phyloP scores from a whole-genome alignment of 495 filamentous ascomycete species.

The Lichenothelia convexa region DNA sequence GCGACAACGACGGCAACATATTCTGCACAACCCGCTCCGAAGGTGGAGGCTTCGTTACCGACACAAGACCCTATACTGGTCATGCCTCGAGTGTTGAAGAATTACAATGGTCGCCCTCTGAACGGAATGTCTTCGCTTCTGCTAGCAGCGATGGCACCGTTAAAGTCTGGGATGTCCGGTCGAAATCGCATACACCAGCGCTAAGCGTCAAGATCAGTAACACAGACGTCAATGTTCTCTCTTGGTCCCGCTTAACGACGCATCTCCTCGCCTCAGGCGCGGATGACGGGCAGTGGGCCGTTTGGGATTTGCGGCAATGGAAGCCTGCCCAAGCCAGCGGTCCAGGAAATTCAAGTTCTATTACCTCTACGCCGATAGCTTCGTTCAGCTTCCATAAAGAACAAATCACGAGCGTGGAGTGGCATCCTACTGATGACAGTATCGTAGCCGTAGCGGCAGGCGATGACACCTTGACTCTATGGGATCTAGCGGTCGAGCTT shows the following conservation, averaged over 20 bases:
- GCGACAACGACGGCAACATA: slow-evolving; percentile 78
- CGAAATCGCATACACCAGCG: slow-evolving; percentile 67
- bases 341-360: slow-evolving; percentile 18
- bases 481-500: slow-evolving; percentile 91
- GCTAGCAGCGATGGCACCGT: slow-evolving; percentile 86
- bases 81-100: slow-evolving; percentile 82
- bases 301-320: slow-evolving; percentile 93
- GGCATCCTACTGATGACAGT: slow-evolving; percentile 92
- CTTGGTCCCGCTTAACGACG: slow-evolving; percentile 70
- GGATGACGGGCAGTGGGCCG: slow-evolving; percentile 85
- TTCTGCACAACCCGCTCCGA: slow-evolving; percentile 71
- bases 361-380: slow-evolving; percentile 55
- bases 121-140: slow-evolving; percentile 81
- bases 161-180: slow-evolving; percentile 86
- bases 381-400: slow-evolving; percentile 88
- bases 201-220: slow-evolving; percentile 69
- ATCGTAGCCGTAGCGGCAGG: slow-evolving; percentile 83
- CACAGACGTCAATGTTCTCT: slow-evolving; percentile 87
- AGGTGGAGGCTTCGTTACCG: slow-evolving; percentile 72
- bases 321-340: slow-evolving; percentile 34
- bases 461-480: slow-evolving; percentile 84
- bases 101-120: slow-evolving; percentile 85
- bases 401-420: slow-evolving; percentile 89
- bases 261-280: slow-evolving; percentile 84
- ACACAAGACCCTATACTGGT: slow-evolving; percentile 59